Evolutionary conservation across 2,329 filamentous ascomycete genomes (phyloP).

Genomic region (Aureobasidium sp.): DNA sequence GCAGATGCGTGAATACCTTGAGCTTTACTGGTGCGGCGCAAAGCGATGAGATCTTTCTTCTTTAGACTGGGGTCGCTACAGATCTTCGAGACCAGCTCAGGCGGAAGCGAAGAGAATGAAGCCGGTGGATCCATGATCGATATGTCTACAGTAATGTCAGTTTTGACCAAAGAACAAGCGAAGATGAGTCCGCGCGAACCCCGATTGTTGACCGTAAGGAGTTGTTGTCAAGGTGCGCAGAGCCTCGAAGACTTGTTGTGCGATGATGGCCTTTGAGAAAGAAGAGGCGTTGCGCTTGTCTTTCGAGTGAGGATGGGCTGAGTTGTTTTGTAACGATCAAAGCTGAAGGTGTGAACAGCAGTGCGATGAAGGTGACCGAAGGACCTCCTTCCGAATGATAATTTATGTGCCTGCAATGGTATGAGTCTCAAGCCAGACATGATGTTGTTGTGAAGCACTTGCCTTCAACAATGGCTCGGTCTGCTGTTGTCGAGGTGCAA

Average conservation of each 20-base stretch:
- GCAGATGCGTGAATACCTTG: neutral
- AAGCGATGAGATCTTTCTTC: neutral
- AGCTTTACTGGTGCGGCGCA: neutral
- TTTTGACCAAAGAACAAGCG: no score
- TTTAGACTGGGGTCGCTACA: neutral
- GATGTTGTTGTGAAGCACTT: no score
- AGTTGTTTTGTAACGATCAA: no score
- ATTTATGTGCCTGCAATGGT: no score
- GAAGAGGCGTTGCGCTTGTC: neutral
- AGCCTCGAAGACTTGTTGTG: neutral
- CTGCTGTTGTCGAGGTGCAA: no score
- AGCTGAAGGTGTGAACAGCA: neutral
- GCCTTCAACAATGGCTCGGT: no score
- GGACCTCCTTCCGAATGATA: no score
- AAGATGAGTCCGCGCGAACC: neutral
- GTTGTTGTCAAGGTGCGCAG: neutral
- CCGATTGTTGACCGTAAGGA: neutral
- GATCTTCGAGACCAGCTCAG: neutral
- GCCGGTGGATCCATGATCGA: neutral
- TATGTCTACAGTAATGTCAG: neutral
- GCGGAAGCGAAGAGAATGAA: neutral
- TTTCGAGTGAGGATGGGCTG: no score
- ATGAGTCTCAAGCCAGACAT: no score
- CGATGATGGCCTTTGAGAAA: neutral
- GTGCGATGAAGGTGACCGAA: neutral